Conservation (phyloP, 176 grass and related monocot genomes). For the Aechmea fasciata region DNA sequence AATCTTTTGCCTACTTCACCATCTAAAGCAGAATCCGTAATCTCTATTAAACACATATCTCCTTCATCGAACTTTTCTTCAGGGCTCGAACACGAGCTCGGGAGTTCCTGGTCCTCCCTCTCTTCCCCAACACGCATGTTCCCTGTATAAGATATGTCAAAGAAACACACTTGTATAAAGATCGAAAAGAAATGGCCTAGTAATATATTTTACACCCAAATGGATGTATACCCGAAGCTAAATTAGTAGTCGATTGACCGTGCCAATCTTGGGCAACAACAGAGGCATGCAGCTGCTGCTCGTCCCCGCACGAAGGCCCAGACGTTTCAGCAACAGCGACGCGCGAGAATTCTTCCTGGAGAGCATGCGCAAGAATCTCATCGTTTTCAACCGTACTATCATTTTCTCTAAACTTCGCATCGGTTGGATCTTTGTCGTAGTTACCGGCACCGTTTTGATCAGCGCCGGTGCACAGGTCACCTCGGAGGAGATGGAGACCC, state of each 20-base stretch:
- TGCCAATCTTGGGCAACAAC: constrained; percentile 62
- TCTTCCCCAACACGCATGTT: constrained; percentile 4
- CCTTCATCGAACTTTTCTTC: constrained; percentile 19
- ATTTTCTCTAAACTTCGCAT: constrained; percentile 1
- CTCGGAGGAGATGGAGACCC: constrained; percentile 59
- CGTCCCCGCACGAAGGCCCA: background rate
- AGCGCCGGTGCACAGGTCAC: background rate
- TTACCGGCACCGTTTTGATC: background rate
- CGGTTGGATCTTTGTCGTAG: background rate
- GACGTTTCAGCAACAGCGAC: constrained; percentile 48
- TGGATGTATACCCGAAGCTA: constrained; percentile 16
- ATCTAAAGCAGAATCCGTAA: constrained; percentile 41
- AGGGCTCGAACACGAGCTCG: constrained; percentile 25
- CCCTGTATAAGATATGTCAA: background rate
- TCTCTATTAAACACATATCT: constrained; percentile 11
- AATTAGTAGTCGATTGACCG: constrained; percentile 3
- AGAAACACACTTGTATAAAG: background rate
- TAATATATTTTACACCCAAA: background rate
- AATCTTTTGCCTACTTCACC: constrained; percentile 75
- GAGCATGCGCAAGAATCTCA: constrained; percentile 53
- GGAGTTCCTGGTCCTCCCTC: constrained; percentile 22
- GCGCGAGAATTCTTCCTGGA: constrained; percentile 60
- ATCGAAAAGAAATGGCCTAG: background rate
- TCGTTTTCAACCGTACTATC: constrained; percentile 39
- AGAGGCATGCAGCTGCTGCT: constrained; percentile 30